Evolutionary conservation across 73 alveolate species (phyloP), one percentile per base, ranked within the genome.

Genomic region (Breviolum minutum): DNA sequence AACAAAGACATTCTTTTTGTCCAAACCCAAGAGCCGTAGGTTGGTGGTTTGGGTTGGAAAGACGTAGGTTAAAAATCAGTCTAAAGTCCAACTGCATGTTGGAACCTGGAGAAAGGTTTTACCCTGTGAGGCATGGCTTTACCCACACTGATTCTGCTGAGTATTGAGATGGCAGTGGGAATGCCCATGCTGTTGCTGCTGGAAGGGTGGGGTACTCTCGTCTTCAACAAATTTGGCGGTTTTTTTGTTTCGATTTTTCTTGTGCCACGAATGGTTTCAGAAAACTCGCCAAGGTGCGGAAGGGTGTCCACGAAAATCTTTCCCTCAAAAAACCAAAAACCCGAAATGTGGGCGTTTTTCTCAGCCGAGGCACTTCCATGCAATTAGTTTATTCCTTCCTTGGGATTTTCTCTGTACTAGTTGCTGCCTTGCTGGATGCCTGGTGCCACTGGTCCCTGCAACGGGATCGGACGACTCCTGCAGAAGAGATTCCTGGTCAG

Each of bases 381-480:
- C 92, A 63, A 63, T 26, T 62, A 8, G 71, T 62, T 17, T 87
- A 63, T 13, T 27, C 40, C 22, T 22, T 64, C 29, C 69, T 70
- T 20, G 97, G 97, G 2, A 76, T 90, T 12, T 27, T 74, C 60
- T 80, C 81, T 20, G 97, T 90, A 30, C 88, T 90, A 17, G 24
- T 69, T 5, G 97, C 97, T 27, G 85, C 97, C 19, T 16, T 73
- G 32, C n/a, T 90, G 63, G 97, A 90, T n/a, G 97, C 87, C 74
- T 90, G 97, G 97, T 90, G 97, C 26, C 97, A 90, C 48, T 48
- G 88, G 63, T 69, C 84, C 61, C 88, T 90, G 77, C 97, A 90
- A 10, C 26, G 60, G 20, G 97, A 90, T 27, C 71, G 97, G 22
- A 62, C 54, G 24, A 6, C 62, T 20, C 30, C 9, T 6, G 76